A percentile compares a stretch with the other conserved stretches of the same genome.
Evolutionary conservation across 495 filamentous ascomycete genomes (phyloP).

Genomic region (Penicillium bovifimosum): DNA sequence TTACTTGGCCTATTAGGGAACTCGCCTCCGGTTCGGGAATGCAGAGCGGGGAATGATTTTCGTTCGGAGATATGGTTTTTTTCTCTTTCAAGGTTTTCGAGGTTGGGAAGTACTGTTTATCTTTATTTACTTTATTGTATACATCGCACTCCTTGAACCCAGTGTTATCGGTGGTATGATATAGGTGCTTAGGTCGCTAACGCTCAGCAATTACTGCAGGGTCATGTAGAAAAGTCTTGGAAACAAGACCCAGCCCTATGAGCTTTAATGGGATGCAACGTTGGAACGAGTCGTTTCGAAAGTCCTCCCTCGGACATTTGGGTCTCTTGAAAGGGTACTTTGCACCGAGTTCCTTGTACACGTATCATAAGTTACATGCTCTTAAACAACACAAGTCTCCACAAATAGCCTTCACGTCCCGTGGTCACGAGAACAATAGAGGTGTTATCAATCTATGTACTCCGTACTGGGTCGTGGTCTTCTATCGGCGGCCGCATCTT

Average conservation of each 20-base stretch:
- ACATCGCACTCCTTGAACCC: no score
- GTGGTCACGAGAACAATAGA: no score
- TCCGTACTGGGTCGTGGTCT: no score
- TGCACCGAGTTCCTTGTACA: slow-evolving; percentile 1
- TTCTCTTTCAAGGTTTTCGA: not conserved
- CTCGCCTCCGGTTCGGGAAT: slow-evolving; percentile 18
- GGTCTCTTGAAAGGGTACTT: slow-evolving; percentile 4
- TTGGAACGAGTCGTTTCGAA: no score
- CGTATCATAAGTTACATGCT: no score
- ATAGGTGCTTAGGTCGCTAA: no score
- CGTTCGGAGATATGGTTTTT: not conserved
- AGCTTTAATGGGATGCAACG: not conserved
- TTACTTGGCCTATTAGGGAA: slow-evolving; percentile 15
- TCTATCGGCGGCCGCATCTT: not conserved
- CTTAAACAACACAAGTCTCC: no score
- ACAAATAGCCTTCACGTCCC: no score
- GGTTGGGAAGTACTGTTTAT: not conserved
- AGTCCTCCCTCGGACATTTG: not conserved
- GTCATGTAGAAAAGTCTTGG: not conserved
- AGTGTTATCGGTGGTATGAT: no score
- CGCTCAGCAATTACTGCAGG: slow-evolving; percentile 3
- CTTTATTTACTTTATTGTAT: not conserved
- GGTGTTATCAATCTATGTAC: no score
- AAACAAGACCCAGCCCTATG: slow-evolving; percentile 1
- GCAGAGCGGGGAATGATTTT: not conserved